phyloP scores from a whole-genome alignment of 2,329 filamentous ascomycete species.

The Aspergillus jensenii region DNA sequence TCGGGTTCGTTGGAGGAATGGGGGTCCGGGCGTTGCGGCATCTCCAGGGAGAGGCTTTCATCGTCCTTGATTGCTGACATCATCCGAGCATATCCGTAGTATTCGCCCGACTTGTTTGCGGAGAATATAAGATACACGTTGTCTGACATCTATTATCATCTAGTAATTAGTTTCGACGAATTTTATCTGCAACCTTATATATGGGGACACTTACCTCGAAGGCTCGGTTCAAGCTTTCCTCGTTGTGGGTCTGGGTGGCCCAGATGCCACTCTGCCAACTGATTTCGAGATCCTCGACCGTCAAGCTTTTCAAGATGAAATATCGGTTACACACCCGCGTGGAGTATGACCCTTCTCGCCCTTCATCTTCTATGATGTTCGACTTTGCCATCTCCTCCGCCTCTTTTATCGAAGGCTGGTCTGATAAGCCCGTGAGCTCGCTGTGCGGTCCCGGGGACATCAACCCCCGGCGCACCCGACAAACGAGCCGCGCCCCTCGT shows the following conservation, averaged over 20 bases:
- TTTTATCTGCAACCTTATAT: not conserved
- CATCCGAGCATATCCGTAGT: constrained; percentile 95
- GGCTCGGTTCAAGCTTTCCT: constrained; percentile 76
- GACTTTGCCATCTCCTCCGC: constrained; percentile 17
- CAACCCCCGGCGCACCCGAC: constrained; percentile 67
- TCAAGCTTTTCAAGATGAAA: constrained; percentile 91
- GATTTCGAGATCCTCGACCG: constrained; percentile 82
- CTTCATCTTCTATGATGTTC: constrained; percentile 10
- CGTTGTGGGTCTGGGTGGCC: constrained; percentile 94
- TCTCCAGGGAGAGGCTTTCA: constrained; percentile 66
- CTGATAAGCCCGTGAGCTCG: constrained; percentile 40
- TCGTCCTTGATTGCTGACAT: constrained; percentile 78
- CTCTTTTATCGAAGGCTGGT: constrained; percentile 49
- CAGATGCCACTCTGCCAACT: constrained; percentile 87
- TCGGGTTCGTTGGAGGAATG: constrained; percentile 56
- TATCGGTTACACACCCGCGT: constrained; percentile 67
- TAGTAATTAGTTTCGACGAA: not conserved
- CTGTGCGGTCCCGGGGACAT: constrained; percentile 37
- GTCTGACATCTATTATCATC: constrained; percentile 61
- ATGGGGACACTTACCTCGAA: constrained; percentile 63
- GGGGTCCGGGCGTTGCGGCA: constrained; percentile 64
- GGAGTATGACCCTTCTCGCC: constrained; percentile 3
- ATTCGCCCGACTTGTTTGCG: constrained; percentile 95
- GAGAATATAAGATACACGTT: constrained; percentile 93
- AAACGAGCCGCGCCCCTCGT: constrained; percentile 80